These are phyloP conservation scores for Staphylotrichum tortipilum DNA, from an alignment of 495 filamentous ascomycete species.

Conservation along the genomic window DNA sequence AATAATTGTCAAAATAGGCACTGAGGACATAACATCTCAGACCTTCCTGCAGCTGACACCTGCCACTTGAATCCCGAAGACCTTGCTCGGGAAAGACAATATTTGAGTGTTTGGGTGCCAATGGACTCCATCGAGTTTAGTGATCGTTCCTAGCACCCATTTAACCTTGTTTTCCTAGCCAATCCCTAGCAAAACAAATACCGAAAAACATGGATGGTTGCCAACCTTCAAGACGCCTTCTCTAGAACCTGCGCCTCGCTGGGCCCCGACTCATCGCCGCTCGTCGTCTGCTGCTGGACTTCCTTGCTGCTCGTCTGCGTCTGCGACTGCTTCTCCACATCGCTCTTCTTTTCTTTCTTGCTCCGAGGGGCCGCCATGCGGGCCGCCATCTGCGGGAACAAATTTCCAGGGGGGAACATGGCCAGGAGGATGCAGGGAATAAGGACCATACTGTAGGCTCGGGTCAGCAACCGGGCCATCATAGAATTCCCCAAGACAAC, in stretches of 20 bases:
- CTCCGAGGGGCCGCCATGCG: conserved; percentile 16
- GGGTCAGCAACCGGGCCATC: conserved; percentile 1
- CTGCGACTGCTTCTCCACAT: background rate
- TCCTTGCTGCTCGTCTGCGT: background rate
- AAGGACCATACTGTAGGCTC: conserved; percentile 25
- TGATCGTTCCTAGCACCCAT: too few species aligned
- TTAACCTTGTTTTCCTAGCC: too few species aligned
- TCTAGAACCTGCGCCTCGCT: background rate
- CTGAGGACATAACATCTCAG: too few species aligned
- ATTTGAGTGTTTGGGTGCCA: too few species aligned
- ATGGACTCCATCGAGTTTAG: too few species aligned
- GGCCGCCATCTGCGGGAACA: conserved; percentile 35
- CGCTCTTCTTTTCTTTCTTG: background rate
- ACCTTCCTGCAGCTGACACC: too few species aligned
- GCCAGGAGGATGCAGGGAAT: conserved; percentile 29
- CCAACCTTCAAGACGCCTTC: background rate
- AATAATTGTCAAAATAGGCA: too few species aligned
- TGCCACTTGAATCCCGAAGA: too few species aligned
- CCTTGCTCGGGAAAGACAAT: too few species aligned
- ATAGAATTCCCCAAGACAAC: background rate
- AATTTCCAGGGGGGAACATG: conserved; percentile 27
- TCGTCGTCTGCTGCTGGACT: background rate
- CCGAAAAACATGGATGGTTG: too few species aligned
- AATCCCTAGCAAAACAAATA: too few species aligned
- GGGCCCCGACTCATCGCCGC: conserved; percentile 4